Evolutionary conservation across 2,329 filamentous ascomycete species (phyloP).

Genomic region (Fusarium torreyae): DNA sequence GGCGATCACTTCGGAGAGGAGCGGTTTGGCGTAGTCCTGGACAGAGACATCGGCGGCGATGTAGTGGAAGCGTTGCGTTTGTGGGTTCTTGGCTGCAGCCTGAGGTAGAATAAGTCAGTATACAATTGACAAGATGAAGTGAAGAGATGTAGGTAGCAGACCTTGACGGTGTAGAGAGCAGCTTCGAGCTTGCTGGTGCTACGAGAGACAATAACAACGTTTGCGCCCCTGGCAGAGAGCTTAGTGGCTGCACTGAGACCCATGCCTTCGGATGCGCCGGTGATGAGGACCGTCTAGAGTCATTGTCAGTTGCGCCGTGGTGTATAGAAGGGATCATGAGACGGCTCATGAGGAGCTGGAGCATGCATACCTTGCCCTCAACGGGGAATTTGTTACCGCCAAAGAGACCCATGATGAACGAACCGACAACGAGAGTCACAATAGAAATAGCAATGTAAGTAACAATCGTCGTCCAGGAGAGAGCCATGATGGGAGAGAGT

Average conservation of each 20-base stretch:
- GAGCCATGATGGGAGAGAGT: constrained; percentile 34
- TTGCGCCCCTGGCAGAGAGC: constrained; percentile 86
- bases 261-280: constrained; percentile 94
- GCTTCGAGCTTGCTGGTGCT: constrained; percentile 80
- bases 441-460: constrained; percentile 29
- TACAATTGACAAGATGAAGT: neutral
- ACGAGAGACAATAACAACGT: constrained; percentile 87
- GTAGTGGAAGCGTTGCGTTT: constrained; percentile 83
- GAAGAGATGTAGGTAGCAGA: constrained; percentile 52
- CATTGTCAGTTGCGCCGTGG: constrained; percentile 29
- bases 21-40: constrained; percentile 76
- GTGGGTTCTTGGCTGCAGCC: constrained; percentile 75
- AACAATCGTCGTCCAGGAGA: constrained; percentile 33
- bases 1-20: constrained; percentile 78
- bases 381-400: constrained; percentile 83
- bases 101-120: constrained; percentile 52
- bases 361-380: constrained; percentile 78
- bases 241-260: constrained; percentile 81
- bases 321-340: constrained; percentile 25
- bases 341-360: constrained; percentile 15
- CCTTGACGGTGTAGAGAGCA: constrained; percentile 76
- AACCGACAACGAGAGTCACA: constrained; percentile 44
- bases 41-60: constrained; percentile 87
- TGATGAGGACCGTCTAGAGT: constrained; percentile 85
- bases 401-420: constrained; percentile 76